Evolutionary conservation across 2,329 filamentous ascomycete species (phyloP), one percentile per base, ranked within the genome.

Genomic region (Pyricularia grisea): DNA sequence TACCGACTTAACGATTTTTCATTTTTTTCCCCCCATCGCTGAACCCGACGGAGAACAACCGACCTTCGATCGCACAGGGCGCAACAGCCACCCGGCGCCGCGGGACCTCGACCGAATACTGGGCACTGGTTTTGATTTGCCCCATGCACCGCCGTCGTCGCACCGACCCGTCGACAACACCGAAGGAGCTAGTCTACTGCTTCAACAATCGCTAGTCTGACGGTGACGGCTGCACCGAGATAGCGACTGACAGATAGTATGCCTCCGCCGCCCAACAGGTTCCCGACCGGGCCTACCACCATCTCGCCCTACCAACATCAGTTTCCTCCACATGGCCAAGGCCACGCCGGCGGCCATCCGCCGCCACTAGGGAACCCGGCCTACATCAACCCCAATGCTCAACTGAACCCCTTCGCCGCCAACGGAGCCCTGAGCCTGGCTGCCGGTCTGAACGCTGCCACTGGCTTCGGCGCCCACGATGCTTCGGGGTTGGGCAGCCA

Each of bases 401-500:
- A 85, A 75, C 85, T 91, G 72, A 90, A 88, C 73, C 88, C 89
- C 2, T 93, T 93, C 76, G 83, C 85, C 2, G 83, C 85, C 14
- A 87, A 85, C 73, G 83, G 81, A 70, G 84, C 83, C 72, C 78
- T 82, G 11, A 85, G 85, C 67, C 81, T 88, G 70, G 85, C 84
- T 67, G 86, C 83, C 71, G 86, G 84, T 69, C 82, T 84, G 80
- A 83, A 82, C 73, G 74, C 79, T 23, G 77, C 73, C 61, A 77
- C 80, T 69, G 86, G 80, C 72, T 86, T 83, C 73, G 84, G 79
- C 69, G 86, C 85, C 11, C 89, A 88, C 10, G 89, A 60, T 28
- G 66, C 33, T 25, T 90, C 91, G 25, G 92, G 93, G 0, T 87
- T 97, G 67, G 92, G 90, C 36, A 94, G 92, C 78, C 92, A 96